These are phyloP conservation scores for Nowakowskiella sp. DNA, from an alignment of 192 early-diverging fungal genomes.

Conservation along the genomic window DNA sequence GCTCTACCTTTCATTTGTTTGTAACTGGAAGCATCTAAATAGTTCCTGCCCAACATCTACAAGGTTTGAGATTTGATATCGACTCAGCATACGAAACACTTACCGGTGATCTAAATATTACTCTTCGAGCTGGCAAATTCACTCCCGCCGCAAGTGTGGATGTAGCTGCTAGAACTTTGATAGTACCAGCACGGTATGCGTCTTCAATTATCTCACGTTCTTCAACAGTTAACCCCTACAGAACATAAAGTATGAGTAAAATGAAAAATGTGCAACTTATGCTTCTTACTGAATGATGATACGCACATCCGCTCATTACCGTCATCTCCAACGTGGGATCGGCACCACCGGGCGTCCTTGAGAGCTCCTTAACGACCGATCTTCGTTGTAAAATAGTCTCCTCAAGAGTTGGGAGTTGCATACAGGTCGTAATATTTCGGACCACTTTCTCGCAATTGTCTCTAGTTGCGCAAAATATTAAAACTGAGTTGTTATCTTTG, in stretches of 20 bases:
- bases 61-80: conserved; percentile 6
- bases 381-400: background rate
- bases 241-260: too few relatives aligned
- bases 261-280: conserved; percentile 1
- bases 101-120: conserved; percentile 29
- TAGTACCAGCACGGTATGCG: conserved; percentile 25
- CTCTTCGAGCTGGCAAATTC: conserved; percentile 30
- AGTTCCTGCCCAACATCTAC: conserved; percentile 18
- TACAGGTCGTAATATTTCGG: background rate
- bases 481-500: conserved; percentile 9
- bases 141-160: conserved; percentile 33
- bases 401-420: background rate
- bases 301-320: conserved; percentile 23
- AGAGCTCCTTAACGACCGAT: conserved; percentile 11
- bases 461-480: conserved; percentile 29
- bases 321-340: conserved; percentile 17
- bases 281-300: conserved; percentile 17
- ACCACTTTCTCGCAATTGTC: conserved; percentile 23
- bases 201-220: conserved; percentile 30
- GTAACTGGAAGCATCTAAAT: conserved; percentile 14
- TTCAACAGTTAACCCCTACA: conserved; percentile 19
- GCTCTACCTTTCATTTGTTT: conserved; percentile 36
- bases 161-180: conserved; percentile 22
- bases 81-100: too few relatives aligned
- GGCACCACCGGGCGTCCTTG: conserved; percentile 14